Base-by-base conservation (phyloP, 2,329 filamentous ascomycete species). In the Penicillium sclerotiorum region DNA sequence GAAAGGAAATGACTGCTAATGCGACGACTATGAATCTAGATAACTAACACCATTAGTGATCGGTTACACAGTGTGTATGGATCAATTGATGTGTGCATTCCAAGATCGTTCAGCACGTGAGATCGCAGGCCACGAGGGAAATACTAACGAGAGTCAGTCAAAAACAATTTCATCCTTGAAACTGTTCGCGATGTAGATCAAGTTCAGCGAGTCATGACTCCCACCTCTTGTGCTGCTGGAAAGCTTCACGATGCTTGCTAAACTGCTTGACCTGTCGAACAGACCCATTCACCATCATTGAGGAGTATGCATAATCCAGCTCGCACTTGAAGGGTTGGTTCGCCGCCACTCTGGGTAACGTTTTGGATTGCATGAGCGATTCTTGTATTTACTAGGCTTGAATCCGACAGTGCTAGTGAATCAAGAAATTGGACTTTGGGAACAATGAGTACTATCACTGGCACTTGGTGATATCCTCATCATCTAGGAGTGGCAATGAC, bases 151-250 rank as follows among this genome's bases (percentile, higher is more conserved):
- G 22, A 59, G 30, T 8, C 55, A 55, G 37, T 51, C 44, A 37
- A 58, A 58, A 7, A 54, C 43, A 27, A 53, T 58, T 18, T 46
- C 48, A 12, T 53, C 45, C 21, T 30, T 56, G 27, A 59, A 59
- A 11, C 44, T 32, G 9, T 56, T 44, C 2, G 55, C 55, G 21
- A 59, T 50, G 27, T 46, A 50, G 17, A 59, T 45, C 44, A 59
- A 33, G 45, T 57, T 57, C 13, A 57, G 49, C 28, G 52, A 53
- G 13, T 50, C 50, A 2, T 41, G 45, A n/a, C 35, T 45, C 2
- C 3, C n/a, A 9, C 42, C 21, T 4, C 17, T 39, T 9, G 23
- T 48, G 0, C 11, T 12, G n/a, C 45, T 55, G 20, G 36, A 22
- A 1, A 42, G 39, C 12, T 33, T 39, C n/a, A 47, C 22, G 12